Percentiles rank a stretch among this genome's conserved stretches.
These are phyloP conservation scores for Termitomyces sp. DNA, from an alignment of 768 basidiomycete genomes.

Conservation along the genomic window DNA sequence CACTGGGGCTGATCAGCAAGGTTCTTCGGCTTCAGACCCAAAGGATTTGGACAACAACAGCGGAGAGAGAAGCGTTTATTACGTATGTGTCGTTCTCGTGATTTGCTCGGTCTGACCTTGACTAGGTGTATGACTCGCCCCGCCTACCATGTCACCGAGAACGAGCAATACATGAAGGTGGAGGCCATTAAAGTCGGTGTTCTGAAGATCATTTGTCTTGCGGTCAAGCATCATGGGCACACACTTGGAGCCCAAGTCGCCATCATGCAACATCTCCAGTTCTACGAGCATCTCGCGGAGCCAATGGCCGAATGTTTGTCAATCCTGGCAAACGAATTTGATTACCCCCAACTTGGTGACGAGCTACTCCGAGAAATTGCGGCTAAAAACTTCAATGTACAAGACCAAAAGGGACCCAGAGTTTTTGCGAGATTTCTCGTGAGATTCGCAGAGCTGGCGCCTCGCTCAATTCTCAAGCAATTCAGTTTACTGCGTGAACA, in stretches of 20 bases:
- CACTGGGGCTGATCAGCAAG: slow-evolving; percentile 66
- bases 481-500: slow-evolving; percentile 80
- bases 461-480: slow-evolving; percentile 82
- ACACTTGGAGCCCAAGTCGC: slow-evolving; percentile 78
- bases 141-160: slow-evolving; percentile 82
- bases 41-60: slow-evolving; percentile 86
- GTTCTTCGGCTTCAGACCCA: slow-evolving; percentile 62
- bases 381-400: slow-evolving; percentile 65
- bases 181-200: slow-evolving; percentile 65
- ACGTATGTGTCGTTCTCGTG: slow-evolving; percentile 43
- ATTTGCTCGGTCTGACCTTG: background rate
- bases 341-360: slow-evolving; percentile 84
- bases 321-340: slow-evolving; percentile 78
- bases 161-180: slow-evolving; percentile 83
- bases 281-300: slow-evolving; percentile 92
- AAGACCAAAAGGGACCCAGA: slow-evolving; percentile 84
- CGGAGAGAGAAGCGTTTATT: slow-evolving; percentile 83
- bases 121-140: slow-evolving; percentile 84
- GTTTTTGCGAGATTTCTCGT: slow-evolving; percentile 83
- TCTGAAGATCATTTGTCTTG: slow-evolving; percentile 85
- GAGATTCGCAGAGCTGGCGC: slow-evolving; percentile 72
- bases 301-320: slow-evolving; percentile 89
- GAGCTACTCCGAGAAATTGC: slow-evolving; percentile 89
- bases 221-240: slow-evolving; percentile 90
- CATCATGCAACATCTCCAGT: slow-evolving; percentile 89